Conservation (phyloP, 257 asterid genomes). For the Fraxinus americana region DNA sequence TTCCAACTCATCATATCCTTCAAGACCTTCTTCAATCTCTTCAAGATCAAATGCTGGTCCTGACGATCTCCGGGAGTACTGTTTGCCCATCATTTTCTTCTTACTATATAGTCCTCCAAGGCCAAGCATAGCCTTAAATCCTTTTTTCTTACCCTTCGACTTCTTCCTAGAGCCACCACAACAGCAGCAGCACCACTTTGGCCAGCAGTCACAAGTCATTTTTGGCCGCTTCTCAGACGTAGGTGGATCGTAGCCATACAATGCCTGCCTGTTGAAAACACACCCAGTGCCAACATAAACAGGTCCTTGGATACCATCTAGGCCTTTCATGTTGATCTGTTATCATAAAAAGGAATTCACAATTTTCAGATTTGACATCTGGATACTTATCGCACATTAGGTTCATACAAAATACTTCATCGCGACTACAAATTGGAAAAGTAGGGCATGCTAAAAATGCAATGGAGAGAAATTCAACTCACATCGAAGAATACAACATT, state of each 20-base stretch:
- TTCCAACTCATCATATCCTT: conserved; percentile 85
- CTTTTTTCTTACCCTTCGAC: conserved; percentile 67
- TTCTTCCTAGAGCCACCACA: conserved; percentile 67
- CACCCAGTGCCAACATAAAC: conserved; percentile 86
- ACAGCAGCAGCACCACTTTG: conserved; percentile 81
- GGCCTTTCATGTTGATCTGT: conserved; percentile 86
- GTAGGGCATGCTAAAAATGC: not conserved
- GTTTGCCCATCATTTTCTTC: conserved; percentile 73
- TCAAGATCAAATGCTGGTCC: conserved; percentile 68
- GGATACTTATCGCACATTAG: not conserved
- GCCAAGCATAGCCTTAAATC: conserved; percentile 56
- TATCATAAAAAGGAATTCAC: not conserved
- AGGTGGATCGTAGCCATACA: conserved; percentile 83
- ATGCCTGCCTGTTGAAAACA: conserved; percentile 75
- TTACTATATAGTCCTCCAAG: conserved; percentile 52
- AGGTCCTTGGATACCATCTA: conserved; percentile 89
- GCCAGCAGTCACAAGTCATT: conserved; percentile 94
- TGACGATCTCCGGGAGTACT: conserved; percentile 56
- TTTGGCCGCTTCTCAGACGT: conserved; percentile 68
- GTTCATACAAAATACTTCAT: not conserved
- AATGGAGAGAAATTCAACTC: conserved; percentile 30
- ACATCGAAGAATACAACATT: conserved; percentile 86
- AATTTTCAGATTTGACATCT: conserved; percentile 4
- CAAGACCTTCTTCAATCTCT: conserved; percentile 88
- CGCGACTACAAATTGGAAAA: not conserved